Evolutionary conservation across 495 filamentous ascomycete species (phyloP).

Genomic region (Penicillium waksmanii): DNA sequence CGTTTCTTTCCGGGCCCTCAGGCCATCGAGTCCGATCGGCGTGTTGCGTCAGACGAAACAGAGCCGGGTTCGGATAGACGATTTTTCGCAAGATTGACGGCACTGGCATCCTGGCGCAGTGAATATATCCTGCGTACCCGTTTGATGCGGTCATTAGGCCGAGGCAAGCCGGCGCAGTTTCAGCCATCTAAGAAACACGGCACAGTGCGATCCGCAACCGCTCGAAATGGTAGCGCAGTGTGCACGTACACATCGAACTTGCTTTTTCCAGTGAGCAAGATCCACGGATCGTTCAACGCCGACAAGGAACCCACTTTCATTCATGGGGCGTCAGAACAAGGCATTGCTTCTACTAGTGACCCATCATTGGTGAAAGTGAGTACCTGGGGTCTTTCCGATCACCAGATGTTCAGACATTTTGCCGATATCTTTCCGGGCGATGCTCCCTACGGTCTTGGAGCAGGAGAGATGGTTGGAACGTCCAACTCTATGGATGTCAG

Average conservation of each 20-base stretch:
- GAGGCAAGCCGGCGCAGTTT: conserved; percentile 72
- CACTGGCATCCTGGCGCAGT: conserved; percentile 84
- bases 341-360: conserved; percentile 73
- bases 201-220: conserved; percentile 48
- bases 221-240: conserved; percentile 60
- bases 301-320: conserved; percentile 77
- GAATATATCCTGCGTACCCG: conserved; percentile 90
- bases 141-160: conserved; percentile 73
- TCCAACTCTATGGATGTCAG: conserved; percentile 91
- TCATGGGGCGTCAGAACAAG: conserved; percentile 77
- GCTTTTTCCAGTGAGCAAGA: conserved; percentile 69
- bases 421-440: conserved; percentile 73
- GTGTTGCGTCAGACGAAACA: conserved; percentile 30
- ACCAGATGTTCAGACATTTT: conserved; percentile 73
- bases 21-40: conserved; percentile 37
- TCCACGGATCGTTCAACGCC: conserved; percentile 71
- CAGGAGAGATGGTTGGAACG: conserved; percentile 72
- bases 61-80: conserved; percentile 69
- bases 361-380: conserved; percentile 78
- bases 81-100: conserved; percentile 76
- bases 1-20: conserved; percentile 83
- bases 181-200: conserved; percentile 55
- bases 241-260: conserved; percentile 83
- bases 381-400: conserved; percentile 79
- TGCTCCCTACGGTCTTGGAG: conserved; percentile 74